Conservation (phyloP, 306 rosid genomes). For the Lathyrus aphaca region DNA sequence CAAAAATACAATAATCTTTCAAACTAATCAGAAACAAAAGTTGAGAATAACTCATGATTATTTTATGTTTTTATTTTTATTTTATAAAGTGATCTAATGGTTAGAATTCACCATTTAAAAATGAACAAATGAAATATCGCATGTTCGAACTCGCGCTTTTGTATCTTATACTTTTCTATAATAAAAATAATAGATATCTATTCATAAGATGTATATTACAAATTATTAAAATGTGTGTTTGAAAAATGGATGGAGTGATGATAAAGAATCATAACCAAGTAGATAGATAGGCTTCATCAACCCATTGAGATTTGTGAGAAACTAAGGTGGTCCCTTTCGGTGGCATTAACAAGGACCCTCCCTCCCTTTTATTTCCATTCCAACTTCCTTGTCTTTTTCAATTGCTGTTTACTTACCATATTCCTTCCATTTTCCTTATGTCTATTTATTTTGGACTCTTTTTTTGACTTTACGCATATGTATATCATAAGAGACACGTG, state of each 20-base stretch:
- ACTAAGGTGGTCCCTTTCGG: conserved; percentile 40
- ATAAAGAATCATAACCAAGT: not conserved
- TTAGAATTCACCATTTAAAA: too few relatives aligned
- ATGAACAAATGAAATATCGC: too few relatives aligned
- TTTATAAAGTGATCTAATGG: too few relatives aligned
- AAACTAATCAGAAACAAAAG: not conserved
- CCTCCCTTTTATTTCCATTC: not conserved
- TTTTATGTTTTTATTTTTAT: too few relatives aligned
- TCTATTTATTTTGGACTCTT: conserved; percentile 17
- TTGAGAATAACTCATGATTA: not conserved
- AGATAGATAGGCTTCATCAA: conserved; percentile 16
- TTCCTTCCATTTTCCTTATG: not conserved
- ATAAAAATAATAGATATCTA: too few relatives aligned
- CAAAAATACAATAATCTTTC: too few relatives aligned
- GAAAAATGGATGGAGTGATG: not conserved
- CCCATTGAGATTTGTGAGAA: conserved; percentile 36
- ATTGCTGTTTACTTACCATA: not conserved
- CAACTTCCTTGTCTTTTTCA: conserved; percentile 22
- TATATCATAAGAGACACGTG: too few relatives aligned
- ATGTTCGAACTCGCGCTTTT: too few relatives aligned
- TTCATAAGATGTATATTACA: not conserved
- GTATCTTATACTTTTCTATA: not conserved
- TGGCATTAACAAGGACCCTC: conserved; percentile 30
- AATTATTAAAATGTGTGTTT: too few relatives aligned
- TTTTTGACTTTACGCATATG: too few relatives aligned